These are phyloP conservation scores for Alternaria arborescens DNA, from an alignment of 2,329 filamentous ascomycete species.

Conservation along the genomic window DNA sequence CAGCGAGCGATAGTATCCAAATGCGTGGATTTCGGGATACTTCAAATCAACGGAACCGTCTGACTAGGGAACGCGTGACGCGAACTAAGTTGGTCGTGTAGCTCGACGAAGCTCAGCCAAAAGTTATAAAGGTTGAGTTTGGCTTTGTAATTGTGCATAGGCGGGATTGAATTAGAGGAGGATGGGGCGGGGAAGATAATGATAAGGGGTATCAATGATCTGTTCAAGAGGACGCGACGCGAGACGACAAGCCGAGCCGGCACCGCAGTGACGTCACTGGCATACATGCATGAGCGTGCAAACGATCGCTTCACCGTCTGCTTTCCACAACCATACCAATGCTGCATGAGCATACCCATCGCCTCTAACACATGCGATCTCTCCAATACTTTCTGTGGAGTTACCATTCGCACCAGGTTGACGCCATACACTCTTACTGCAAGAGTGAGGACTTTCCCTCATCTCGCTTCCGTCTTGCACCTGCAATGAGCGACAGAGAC, in stretches of 20 bases:
- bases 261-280: not conserved
- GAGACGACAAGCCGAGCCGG: not conserved
- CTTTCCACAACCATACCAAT: not conserved
- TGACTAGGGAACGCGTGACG: not conserved
- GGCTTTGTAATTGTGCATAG: not conserved
- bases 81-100: not conserved
- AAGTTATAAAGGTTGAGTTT: not conserved
- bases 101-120: not conserved
- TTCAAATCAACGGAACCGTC: too few relatives aligned
- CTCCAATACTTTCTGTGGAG: not conserved
- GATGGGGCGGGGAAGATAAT: too few relatives aligned
- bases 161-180: too few relatives aligned
- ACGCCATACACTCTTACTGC: not conserved
- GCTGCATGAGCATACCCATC: not conserved
- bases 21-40: too few relatives aligned
- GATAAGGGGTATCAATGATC: not conserved
- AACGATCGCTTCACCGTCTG: not conserved
- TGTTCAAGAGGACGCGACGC: not conserved
- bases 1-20: not conserved
- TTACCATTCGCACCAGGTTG: not conserved
- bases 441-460: not conserved
- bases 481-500: not conserved
- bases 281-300: not conserved
- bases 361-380: not conserved
- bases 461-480: not conserved